A percentile compares a stretch with the other conserved stretches of the same genome.
phyloP scores from a whole-genome alignment of 352 stramenopile species.

The Phytopythium aichiense region DNA sequence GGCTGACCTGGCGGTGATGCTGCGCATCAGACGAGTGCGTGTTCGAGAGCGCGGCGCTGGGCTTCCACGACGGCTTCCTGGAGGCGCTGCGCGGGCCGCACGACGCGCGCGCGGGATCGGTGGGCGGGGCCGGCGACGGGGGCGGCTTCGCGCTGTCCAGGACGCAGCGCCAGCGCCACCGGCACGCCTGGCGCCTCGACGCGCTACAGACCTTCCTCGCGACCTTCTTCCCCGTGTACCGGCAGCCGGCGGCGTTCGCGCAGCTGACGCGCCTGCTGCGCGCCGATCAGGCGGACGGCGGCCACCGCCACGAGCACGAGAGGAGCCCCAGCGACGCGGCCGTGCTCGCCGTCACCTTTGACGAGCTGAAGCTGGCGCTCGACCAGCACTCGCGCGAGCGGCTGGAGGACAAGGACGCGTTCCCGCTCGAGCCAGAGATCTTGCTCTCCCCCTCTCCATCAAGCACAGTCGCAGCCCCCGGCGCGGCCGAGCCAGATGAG shows the following conservation, averaged over 20 bases:
- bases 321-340: neutral
- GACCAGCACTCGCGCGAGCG: constrained; percentile 29
- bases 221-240: constrained; percentile 34
- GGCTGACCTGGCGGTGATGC: neutral
- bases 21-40: neutral
- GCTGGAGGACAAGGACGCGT: constrained; percentile 31
- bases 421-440: constrained; percentile 26
- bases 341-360: constrained; percentile 18
- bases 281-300: neutral
- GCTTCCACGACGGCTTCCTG: constrained; percentile 43
- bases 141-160: constrained; percentile 5
- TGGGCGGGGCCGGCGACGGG: constrained; percentile 1
- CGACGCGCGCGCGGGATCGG: constrained; percentile 11
- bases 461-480: neutral
- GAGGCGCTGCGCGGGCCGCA: constrained; percentile 24
- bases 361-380: constrained; percentile 35
- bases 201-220: constrained; percentile 28
- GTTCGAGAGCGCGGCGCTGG: constrained; percentile 6
- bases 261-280: constrained; percentile 13
- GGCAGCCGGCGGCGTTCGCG: constrained; percentile 19
- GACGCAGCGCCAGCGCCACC: constrained; percentile 5
- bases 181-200: constrained; percentile 18
- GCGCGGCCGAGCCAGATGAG: constrained; percentile 12
- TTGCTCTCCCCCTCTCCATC: neutral
- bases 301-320: neutral